phyloP scores from a whole-genome alignment of 169 alveolate species.

The Plasmodium billcollinsi region DNA sequence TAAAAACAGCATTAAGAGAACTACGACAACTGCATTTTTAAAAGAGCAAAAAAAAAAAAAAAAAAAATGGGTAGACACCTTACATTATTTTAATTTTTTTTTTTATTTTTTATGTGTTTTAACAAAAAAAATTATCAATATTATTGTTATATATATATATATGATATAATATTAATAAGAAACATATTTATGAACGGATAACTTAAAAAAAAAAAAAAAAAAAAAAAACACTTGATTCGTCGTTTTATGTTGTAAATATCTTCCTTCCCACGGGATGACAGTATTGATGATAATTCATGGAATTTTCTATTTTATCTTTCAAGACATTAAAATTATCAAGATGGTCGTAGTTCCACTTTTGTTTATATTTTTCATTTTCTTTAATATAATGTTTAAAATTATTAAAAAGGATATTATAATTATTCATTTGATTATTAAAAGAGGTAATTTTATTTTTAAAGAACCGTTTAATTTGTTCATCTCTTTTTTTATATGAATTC shows the following conservation, averaged over 20 bases:
- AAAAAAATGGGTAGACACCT: too few species aligned
- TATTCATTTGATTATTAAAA: neutral
- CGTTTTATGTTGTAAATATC: slow-evolving; percentile 2
- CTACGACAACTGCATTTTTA: slow-evolving; percentile 23
- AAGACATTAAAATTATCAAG: slow-evolving; percentile 9
- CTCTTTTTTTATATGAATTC: slow-evolving; percentile 5
- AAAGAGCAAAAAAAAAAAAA: neutral
- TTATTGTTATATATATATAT: too few species aligned
- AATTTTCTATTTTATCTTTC: slow-evolving; percentile 15
- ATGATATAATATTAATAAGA: too few species aligned
- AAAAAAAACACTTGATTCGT: too few species aligned
- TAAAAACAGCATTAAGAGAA: slow-evolving; percentile 54
- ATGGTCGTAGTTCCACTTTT: neutral
- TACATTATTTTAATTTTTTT: too few species aligned
- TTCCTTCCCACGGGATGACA: slow-evolving; percentile 22
- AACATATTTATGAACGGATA: too few species aligned
- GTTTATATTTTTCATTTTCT: neutral
- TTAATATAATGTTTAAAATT: neutral
- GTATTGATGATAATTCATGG: slow-evolving; percentile 30
- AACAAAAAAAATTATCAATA: too few species aligned
- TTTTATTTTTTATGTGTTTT: too few species aligned
- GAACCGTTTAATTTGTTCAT: slow-evolving; percentile 11
- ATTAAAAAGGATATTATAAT: neutral
- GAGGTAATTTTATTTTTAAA: neutral
- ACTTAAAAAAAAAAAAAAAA: too few species aligned